Conservation (phyloP, 768 basidiomycete species). For the Leccinum variicolor region DNA sequence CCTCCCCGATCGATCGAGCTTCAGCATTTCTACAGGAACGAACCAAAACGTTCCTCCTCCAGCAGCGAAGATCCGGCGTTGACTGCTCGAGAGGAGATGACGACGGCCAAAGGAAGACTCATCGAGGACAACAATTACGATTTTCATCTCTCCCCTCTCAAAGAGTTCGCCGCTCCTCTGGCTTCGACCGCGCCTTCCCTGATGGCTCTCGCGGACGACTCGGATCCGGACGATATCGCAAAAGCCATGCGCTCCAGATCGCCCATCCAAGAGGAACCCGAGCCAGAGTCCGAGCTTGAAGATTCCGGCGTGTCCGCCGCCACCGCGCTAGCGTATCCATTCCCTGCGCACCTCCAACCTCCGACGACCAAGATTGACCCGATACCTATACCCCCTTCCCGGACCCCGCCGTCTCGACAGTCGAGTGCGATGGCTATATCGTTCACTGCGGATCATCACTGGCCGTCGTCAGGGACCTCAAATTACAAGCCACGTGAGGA, state of each 20-base stretch:
- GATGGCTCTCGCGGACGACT: conserved; percentile 28
- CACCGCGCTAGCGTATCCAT: conserved; percentile 14
- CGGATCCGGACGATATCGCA: conserved; percentile 26
- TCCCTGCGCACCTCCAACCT: conserved; percentile 27
- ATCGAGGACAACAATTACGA: conserved; percentile 27
- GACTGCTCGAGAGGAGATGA: conserved; percentile 11
- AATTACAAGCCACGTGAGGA: conserved; percentile 29
- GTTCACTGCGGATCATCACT: conserved; percentile 21
- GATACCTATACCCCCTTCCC: conserved; percentile 32
- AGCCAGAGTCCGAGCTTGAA: conserved; percentile 26
- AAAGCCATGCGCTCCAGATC: conserved; percentile 17
- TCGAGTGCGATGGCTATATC: conserved; percentile 28
- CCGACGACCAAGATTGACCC: conserved; percentile 18
- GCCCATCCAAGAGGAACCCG: conserved; percentile 22
- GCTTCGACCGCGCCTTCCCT: conserved; percentile 28
- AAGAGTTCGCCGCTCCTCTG: conserved; percentile 24
- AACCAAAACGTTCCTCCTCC: conserved; percentile 19
- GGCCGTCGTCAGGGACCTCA: conserved; percentile 16
- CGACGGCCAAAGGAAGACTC: conserved; percentile 20
- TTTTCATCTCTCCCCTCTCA: conserved; percentile 31
- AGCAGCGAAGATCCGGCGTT: conserved; percentile 10
- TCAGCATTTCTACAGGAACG: conserved; percentile 23
- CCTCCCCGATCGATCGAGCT: conserved; percentile 18
- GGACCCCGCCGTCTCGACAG: conserved; percentile 25
- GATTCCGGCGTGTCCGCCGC: conserved; percentile 5